phyloP scores from a whole-genome alignment of 306 rosid species.

The Trifolium repens region DNA sequence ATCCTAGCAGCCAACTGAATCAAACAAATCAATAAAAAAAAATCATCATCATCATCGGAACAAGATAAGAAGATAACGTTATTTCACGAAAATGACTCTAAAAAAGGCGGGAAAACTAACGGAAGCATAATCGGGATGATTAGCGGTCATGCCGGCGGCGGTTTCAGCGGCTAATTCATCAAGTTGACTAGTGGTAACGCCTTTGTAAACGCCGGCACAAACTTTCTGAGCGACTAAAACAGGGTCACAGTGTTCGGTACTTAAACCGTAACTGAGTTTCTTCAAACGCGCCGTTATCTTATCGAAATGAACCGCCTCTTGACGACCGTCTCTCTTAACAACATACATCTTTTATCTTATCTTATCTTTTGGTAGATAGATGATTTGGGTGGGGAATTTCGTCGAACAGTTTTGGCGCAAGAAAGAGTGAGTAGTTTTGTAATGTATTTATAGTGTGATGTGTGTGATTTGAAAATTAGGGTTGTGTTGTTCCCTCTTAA shows the following conservation, averaged over 20 bases:
- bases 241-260: constrained; percentile 82
- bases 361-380: no score
- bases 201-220: constrained; percentile 93
- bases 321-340: constrained; percentile 89
- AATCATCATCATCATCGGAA: not conserved
- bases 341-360: constrained; percentile 52
- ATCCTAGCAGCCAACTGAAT: constrained; percentile 86
- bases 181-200: constrained; percentile 93
- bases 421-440: not conserved
- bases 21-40: not conserved
- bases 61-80: not conserved
- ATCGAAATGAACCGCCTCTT: constrained; percentile 89
- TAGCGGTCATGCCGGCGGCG: constrained; percentile 91
- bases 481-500: constrained; percentile 43
- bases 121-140: constrained; percentile 89
- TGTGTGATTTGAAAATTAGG: constrained; percentile 33
- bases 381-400: constrained; percentile 42
- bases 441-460: not conserved
- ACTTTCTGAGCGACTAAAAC: constrained; percentile 92
- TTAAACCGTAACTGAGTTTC: constrained; percentile 92
- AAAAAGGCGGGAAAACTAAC: constrained; percentile 50
- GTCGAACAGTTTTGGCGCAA: constrained; percentile 59
- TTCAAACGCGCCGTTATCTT: constrained; percentile 91
- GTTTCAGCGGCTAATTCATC: constrained; percentile 98
- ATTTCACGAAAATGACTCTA: not conserved